Evolutionary conservation across 345 rosid species (phyloP).

Genomic region (Atalantia buxifolia): DNA sequence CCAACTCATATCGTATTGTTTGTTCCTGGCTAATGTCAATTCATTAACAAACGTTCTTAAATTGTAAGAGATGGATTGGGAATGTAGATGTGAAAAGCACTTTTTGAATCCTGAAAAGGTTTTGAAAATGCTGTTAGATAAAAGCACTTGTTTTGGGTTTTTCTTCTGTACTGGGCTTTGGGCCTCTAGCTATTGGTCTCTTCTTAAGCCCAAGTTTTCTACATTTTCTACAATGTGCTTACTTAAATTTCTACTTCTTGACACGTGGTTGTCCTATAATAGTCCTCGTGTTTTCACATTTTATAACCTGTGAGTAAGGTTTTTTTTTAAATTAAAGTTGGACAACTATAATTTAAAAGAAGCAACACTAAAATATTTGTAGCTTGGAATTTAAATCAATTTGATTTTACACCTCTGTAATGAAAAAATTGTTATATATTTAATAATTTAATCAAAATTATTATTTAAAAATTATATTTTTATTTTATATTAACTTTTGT

Average conservation of each 20-base stretch:
- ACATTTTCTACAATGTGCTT: neutral
- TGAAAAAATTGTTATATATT: accelerated
- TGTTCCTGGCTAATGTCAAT: too few species aligned
- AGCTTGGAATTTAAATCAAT: accelerated
- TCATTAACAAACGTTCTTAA: neutral
- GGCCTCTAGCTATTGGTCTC: neutral
- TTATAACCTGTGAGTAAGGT: too few species aligned
- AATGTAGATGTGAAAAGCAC: neutral
- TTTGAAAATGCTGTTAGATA: too few species aligned
- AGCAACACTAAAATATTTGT: accelerated
- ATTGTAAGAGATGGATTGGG: neutral
- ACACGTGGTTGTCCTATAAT: neutral
- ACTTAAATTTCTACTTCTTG: too few species aligned
- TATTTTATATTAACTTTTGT: too few species aligned
- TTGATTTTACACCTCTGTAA: too few species aligned
- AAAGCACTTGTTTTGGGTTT: too few species aligned
- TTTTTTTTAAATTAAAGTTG: too few species aligned
- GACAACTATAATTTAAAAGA: accelerated
- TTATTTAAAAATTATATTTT: too few species aligned
- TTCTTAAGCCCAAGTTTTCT: neutral
- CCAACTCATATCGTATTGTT: neutral
- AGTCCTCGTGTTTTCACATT: neutral
- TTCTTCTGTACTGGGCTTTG: neutral
- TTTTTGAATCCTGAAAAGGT: too few species aligned
- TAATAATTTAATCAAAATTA: too few species aligned